phyloP scores from a whole-genome alignment of 257 asterid species.

The Buddleja alternifolia region DNA sequence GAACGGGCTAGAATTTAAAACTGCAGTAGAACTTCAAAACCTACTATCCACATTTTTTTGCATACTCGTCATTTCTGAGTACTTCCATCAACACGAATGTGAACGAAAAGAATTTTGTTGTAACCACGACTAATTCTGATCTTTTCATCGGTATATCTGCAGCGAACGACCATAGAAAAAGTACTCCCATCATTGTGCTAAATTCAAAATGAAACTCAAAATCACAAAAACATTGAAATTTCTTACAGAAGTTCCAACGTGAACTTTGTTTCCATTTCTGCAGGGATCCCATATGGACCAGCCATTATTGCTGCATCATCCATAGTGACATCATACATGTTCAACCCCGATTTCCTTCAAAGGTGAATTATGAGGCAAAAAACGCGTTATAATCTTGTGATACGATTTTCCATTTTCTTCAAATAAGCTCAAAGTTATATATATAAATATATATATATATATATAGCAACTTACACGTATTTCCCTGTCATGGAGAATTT shows the following conservation, averaged over 20 bases:
- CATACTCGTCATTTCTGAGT: slow-evolving; percentile 15
- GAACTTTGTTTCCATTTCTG: slow-evolving; percentile 76
- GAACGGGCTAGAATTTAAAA: no score
- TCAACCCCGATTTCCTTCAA: slow-evolving; percentile 63
- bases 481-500: slow-evolving; percentile 89
- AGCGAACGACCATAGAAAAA: not conserved
- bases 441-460: no score
- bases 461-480: slow-evolving; percentile 58
- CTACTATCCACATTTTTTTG: not conserved
- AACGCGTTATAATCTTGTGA: not conserved
- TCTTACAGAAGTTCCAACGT: slow-evolving; percentile 71
- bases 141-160: slow-evolving; percentile 83
- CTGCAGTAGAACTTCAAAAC: not conserved
- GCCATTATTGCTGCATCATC: slow-evolving; percentile 93
- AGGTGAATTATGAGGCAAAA: not conserved
- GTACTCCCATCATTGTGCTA: no score
- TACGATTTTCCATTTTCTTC: not conserved
- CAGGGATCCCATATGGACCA: slow-evolving; percentile 82
- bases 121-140: slow-evolving; percentile 77
- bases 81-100: slow-evolving; percentile 48
- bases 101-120: slow-evolving; percentile 70
- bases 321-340: slow-evolving; percentile 64
- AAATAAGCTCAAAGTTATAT: no score
- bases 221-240: not conserved
- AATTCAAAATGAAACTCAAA: no score